These are phyloP conservation scores for Haematococcus lacustris DNA, from an alignment of 139 green algal genomes.

Conservation along the genomic window DNA sequence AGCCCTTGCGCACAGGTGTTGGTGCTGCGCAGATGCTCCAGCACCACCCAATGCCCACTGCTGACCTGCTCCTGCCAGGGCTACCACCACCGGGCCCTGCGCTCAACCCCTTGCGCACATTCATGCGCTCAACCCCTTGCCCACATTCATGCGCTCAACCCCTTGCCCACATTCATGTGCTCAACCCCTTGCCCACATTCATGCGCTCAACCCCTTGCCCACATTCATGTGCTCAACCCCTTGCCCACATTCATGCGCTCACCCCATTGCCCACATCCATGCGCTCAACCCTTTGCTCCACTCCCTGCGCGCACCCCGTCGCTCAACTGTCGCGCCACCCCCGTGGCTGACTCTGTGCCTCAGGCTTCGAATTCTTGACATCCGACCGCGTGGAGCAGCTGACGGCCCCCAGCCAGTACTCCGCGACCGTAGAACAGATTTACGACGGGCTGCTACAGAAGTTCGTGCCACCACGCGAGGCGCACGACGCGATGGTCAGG, in stretches of 20 bases:
- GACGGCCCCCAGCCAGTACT: constrained; percentile 11
- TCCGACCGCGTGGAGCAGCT: constrained; percentile 14
- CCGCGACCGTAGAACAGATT: constrained; percentile 14
- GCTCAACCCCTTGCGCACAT: no score
- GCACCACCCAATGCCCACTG: neutral
- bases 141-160: no score
- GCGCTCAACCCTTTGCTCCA: neutral
- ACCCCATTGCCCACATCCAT: no score
- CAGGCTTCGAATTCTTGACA: constrained; percentile 16
- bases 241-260: no score
- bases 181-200: no score
- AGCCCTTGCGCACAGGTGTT: no score
- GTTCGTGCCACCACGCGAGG: constrained; percentile 22
- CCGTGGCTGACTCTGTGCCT: neutral
- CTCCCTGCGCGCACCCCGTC: neutral
- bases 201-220: no score
- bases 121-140: no score
- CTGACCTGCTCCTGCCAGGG: no score
- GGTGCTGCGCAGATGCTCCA: neutral
- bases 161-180: no score
- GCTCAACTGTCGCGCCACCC: neutral
- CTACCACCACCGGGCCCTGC: no score
- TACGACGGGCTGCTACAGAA: constrained; percentile 34
- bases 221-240: no score
- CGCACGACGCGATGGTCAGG: constrained; percentile 17